These are phyloP conservation scores for Sugiyamaella xylanicola DNA, from an alignment of 1,139 yeast genomes.

Conservation along the genomic window DNA sequence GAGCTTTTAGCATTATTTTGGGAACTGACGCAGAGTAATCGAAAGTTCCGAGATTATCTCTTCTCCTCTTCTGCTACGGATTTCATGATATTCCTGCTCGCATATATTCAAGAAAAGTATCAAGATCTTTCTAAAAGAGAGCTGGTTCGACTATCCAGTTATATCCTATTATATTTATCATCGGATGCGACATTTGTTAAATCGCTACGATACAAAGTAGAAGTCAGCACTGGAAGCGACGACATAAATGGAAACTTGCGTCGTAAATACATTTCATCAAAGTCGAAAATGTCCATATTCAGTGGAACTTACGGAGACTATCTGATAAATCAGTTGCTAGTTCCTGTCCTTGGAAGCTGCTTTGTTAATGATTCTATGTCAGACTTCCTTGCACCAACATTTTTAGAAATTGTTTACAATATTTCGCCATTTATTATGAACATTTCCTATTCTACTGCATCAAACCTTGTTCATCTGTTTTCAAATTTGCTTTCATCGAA, in stretches of 20 bases:
- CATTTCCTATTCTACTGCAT: slow-evolving; percentile 60
- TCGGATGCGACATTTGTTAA: slow-evolving; percentile 47
- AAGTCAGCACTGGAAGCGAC: slow-evolving; percentile 20
- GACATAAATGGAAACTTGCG: slow-evolving; percentile 30
- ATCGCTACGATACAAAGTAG: slow-evolving; percentile 36
- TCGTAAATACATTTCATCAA: slow-evolving; percentile 31
- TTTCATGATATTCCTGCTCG: slow-evolving; percentile 56
- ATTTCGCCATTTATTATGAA: slow-evolving; percentile 40
- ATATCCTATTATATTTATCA: slow-evolving; percentile 62
- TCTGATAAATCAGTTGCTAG: slow-evolving; percentile 36
- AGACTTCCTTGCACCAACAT: slow-evolving; percentile 33
- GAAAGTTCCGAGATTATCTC: slow-evolving; percentile 48
- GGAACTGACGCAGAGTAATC: slow-evolving; percentile 77
- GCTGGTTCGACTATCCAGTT: slow-evolving; percentile 60
- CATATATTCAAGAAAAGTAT: slow-evolving; percentile 57
- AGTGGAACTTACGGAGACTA: slow-evolving; percentile 43
- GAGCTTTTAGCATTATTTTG: slow-evolving; percentile 67
- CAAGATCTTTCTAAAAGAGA: slow-evolving; percentile 48
- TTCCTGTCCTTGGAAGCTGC: slow-evolving; percentile 10
- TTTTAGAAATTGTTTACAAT: slow-evolving; percentile 41
- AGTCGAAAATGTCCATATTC: slow-evolving; percentile 31
- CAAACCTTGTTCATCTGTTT: slow-evolving; percentile 58
- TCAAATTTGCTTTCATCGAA: slow-evolving; percentile 44
- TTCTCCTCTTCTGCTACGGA: slow-evolving; percentile 55
- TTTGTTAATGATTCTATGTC: slow-evolving; percentile 29